Evolutionary conservation across 495 filamentous ascomycete species (phyloP), one percentile per base, ranked within the genome.

Genomic region (Lineolata rhizophorae): DNA sequence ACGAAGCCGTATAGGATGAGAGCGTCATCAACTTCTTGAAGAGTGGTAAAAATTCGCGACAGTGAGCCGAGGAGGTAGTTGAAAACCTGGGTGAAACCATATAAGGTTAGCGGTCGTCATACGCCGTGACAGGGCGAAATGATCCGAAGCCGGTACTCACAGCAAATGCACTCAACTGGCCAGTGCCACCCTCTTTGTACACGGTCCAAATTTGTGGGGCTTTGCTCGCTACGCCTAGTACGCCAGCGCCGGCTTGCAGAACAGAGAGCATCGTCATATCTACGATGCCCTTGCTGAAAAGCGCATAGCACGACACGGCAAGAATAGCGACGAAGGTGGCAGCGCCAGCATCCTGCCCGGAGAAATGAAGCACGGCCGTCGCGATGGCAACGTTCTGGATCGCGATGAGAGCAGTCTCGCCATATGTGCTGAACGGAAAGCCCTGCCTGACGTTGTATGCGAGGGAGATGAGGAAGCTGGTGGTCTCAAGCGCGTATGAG

Each of bases 391-490:
- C 65, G 61, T 97, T 90, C 57, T 97, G 87, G 27, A 72, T 69
- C 10, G 82, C 64, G 38, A 97, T 90, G 43, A 95, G 59, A 21
- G 77, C 81, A 25, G 79, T 80, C 64, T 97, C 87, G 47, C 87
- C 87, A 45, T 75, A 97, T 12, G 87, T 95, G 61, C 76, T 85
- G 54, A 95, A 87, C 11, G 90, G 85, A 47, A 90, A 92, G 4
- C 73, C 72, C 43, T 81, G 75, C 46, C 90, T 74, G 34, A 76
- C 60, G 50, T 87, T 87, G 57, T 97, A 97, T 18, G 74, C 77
- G 26, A 95, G 64, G 2, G 70, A 74, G 55, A 87, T 85, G 32
- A 93, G 61, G 53, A 82, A 76, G 41, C 68, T 65, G 37, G 69
- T 61, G 6, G 82, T 92, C 54, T 97, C 87, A 50, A 97, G 78